phyloP scores from a whole-genome alignment of 176 grass and related monocot genomes.

The Aegilops speltoides region DNA sequence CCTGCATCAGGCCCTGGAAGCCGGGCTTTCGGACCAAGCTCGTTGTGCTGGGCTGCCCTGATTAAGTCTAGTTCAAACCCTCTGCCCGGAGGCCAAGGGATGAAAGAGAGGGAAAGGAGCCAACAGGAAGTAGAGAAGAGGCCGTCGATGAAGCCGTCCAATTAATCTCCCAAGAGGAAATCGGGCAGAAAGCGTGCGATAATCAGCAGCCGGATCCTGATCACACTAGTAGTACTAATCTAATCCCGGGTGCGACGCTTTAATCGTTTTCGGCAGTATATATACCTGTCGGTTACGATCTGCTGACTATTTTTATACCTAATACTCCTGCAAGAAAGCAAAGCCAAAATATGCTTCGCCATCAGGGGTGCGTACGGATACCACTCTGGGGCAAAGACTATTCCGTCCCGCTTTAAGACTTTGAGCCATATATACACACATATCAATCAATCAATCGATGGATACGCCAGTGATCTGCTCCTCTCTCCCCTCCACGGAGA shows the following conservation, averaged over 20 bases:
- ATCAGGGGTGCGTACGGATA: not conserved
- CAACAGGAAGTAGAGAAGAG: too few relatives aligned
- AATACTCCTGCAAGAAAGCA: not conserved
- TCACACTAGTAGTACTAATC: too few relatives aligned
- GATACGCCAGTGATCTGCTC: not conserved
- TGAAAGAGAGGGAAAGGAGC: too few relatives aligned
- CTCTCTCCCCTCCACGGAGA: not conserved
- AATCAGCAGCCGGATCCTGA: not conserved
- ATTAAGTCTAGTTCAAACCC: too few relatives aligned
- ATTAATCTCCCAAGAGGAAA: not conserved
- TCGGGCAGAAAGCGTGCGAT: not conserved
- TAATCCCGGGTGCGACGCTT: not conserved
- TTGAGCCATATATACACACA: not conserved
- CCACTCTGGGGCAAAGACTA: not conserved
- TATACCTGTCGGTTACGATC: not conserved
- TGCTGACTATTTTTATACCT: not conserved
- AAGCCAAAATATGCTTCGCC: not conserved
- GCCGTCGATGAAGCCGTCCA: too few relatives aligned
- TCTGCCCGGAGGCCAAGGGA: too few relatives aligned
- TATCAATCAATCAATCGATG: not conserved
- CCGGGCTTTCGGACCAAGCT: too few relatives aligned
- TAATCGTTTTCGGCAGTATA: not conserved
- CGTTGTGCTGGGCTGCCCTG: too few relatives aligned
- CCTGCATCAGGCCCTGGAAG: too few relatives aligned
- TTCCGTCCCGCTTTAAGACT: not conserved